Base-by-base conservation (phyloP, 208 protist species). In the Leishmania lainsoni region DNA sequence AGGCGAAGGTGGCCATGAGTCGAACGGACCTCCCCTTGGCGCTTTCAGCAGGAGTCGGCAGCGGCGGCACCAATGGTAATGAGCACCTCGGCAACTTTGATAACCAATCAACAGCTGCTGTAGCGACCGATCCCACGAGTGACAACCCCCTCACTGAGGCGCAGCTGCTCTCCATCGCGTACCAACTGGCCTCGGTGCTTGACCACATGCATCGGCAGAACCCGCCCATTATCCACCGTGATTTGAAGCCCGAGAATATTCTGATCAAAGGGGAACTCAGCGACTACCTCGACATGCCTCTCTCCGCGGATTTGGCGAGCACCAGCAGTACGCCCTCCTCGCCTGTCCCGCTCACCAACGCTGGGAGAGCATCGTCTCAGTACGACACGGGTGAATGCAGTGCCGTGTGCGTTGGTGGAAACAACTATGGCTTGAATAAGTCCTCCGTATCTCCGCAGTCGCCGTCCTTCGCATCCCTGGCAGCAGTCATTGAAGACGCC, bases 171-270 rank as follows among this genome's bases (percentile, higher is more conserved):
- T 96, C 90, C 6, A 95, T 97, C 75, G 93, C 92, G 8, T 94
- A 90, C 73, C 94, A 97, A 80, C 81, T 96, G 6, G 83, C 90
- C 78, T 91, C 84, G 8, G 92, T 94, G 26, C 83, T 97, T 8
- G 70, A 81, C n/a, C 83, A 94, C 81, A 87, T 97, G 71, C 94
- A 97, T 84, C 87, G 90, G 22, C 93, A 96, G 70, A 95, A 90
- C 79, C 91, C 99, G n/a, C 93, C 97, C 52, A 97, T 99, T 76
- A 98, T 99, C 76, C 99, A 99, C 86, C 99, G 98, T 75, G 99
- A 99, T 83, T 82, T 99, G 56, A 99, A 99, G 86, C 97, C 96
- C 10, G 97, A 99, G 85, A 99, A 99, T 87, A 93, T 97, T 20
- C 89, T 97, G 1, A 92, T 97, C 76, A 87, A 84, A 52, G 87